These are phyloP conservation scores for Rhododendron kiyosumense DNA, from an alignment of 148 eudicot species.

Conservation along the genomic window DNA sequence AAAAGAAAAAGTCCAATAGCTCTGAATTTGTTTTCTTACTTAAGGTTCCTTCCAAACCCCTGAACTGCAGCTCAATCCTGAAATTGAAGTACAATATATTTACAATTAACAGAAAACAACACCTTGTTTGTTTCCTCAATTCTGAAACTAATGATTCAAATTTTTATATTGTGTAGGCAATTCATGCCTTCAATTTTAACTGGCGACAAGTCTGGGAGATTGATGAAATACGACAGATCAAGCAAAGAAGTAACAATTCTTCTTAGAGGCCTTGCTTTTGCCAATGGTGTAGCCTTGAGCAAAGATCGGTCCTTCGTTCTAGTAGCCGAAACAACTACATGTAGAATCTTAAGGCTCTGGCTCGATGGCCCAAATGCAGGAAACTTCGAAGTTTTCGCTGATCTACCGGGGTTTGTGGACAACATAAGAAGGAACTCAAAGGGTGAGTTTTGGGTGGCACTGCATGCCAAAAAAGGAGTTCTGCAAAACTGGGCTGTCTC, in stretches of 20 bases:
- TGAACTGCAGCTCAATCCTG: background rate
- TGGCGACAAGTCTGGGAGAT: conserved; percentile 70
- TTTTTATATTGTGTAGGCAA: conserved; percentile 34
- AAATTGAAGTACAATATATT: background rate
- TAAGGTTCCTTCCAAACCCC: background rate
- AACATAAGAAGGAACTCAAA: conserved; percentile 47
- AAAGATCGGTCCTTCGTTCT: conserved; percentile 55
- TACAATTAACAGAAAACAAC: background rate
- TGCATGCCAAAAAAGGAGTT: conserved; percentile 51
- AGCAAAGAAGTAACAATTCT: conserved; percentile 50
- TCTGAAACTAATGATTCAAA: background rate
- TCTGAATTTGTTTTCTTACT: background rate
- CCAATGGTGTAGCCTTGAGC: conserved; percentile 79
- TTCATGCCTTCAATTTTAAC: conserved; percentile 46
- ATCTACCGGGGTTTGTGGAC: conserved; percentile 65
- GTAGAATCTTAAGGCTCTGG: conserved; percentile 64
- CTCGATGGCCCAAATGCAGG: conserved; percentile 57
- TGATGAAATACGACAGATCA: conserved; percentile 54
- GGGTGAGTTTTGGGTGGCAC: conserved; percentile 76
- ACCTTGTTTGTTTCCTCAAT: background rate
- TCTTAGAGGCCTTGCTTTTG: conserved; percentile 53
- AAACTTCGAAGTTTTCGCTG: conserved; percentile 43
- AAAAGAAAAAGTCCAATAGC: background rate
- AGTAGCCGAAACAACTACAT: conserved; percentile 46
- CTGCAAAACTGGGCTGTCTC: conserved; percentile 44